Evolutionary conservation across 2,329 filamentous ascomycete species (phyloP).

Genomic region (Pseudogymnoascus sp.): DNA sequence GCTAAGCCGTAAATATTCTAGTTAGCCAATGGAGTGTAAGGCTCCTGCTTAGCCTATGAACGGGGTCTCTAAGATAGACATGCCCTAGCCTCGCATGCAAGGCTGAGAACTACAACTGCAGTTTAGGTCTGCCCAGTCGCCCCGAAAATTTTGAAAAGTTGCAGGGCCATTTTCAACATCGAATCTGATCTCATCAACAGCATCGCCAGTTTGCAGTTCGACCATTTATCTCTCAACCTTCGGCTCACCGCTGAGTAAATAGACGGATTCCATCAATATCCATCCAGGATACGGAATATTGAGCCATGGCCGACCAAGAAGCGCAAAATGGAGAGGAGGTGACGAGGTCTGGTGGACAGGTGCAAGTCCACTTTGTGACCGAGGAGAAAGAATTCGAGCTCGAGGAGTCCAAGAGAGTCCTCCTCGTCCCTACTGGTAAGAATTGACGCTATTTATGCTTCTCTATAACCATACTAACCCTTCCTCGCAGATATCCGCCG

Average conservation of each 20-base stretch:
- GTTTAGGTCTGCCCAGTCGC: background rate
- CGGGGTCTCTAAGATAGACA: no score
- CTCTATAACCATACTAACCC: conserved; percentile 7
- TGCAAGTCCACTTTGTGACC: conserved; percentile 62
- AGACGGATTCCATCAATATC: background rate
- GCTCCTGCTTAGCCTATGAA: no score
- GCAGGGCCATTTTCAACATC: conserved; percentile 5
- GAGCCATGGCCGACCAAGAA: conserved; percentile 1
- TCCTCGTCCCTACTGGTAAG: conserved; percentile 54
- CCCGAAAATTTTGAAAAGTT: conserved; percentile 9
- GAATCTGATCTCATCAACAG: conserved; percentile 1
- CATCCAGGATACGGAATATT: background rate
- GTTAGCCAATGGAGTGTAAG: no score
- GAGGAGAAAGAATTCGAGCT: conserved; percentile 53
- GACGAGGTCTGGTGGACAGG: conserved; percentile 34
- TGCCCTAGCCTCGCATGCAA: conserved; percentile 6
- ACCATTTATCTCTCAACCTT: background rate
- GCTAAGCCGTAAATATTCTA: no score
- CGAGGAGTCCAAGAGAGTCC: conserved; percentile 52
- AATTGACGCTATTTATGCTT: background rate
- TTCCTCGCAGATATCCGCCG: conserved; percentile 51
- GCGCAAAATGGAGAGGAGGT: conserved; percentile 6
- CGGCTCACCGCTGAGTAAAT: background rate
- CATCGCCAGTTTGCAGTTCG: conserved; percentile 5
- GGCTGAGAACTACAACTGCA: conserved; percentile 7